phyloP scores from a whole-genome alignment of 139 green algal species.

The Coccomyxa sp. region DNA sequence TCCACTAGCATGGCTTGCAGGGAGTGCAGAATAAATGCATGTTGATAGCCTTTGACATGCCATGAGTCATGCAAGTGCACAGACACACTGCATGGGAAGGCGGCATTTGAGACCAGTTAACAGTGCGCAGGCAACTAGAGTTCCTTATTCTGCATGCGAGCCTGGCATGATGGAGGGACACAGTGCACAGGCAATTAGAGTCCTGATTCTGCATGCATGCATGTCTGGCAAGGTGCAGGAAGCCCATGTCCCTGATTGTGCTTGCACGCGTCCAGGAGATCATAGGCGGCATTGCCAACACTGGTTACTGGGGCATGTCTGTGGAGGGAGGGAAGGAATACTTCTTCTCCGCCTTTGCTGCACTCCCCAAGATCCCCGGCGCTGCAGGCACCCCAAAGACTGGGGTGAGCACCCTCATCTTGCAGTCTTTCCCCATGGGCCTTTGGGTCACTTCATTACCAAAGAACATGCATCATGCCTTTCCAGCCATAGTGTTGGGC shows the following conservation, averaged over 20 bases:
- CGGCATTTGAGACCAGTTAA: background rate
- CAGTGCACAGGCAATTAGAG: background rate
- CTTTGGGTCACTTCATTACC: too few relatives aligned
- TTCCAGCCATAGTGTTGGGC: background rate
- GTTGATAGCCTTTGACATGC: too few relatives aligned
- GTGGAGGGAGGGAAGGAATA: conserved; percentile 4
- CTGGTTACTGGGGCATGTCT: conserved; percentile 41
- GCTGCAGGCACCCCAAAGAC: background rate
- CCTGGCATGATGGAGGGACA: background rate
- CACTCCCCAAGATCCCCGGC: background rate
- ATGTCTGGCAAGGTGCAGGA: background rate
- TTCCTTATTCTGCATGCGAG: background rate
- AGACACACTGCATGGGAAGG: too few relatives aligned
- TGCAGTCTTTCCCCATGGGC: too few relatives aligned
- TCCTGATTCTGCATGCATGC: background rate
- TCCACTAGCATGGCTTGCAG: background rate
- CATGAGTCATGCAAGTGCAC: too few relatives aligned
- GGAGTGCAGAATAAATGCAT: too few relatives aligned
- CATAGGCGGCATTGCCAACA: conserved; percentile 29
- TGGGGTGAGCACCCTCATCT: background rate
- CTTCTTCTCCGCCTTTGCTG: background rate
- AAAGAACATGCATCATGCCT: background rate
- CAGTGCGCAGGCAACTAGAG: background rate
- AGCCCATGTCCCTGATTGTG: background rate
- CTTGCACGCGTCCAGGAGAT: background rate